These are phyloP conservation scores for Thozetella sp. DNA, from an alignment of 495 filamentous ascomycete species.

Conservation along the genomic window DNA sequence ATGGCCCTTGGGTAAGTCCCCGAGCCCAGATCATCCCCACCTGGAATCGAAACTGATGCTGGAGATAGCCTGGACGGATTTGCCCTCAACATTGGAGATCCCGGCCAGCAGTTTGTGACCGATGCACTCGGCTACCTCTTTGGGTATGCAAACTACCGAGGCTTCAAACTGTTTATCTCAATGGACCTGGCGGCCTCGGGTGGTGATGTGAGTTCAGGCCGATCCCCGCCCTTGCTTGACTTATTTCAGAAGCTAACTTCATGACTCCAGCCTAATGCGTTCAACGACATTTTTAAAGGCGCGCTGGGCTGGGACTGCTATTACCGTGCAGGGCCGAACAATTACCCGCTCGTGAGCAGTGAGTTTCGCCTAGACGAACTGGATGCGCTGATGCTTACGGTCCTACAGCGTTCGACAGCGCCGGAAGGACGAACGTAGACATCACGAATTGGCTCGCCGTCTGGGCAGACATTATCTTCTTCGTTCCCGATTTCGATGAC, in stretches of 20 bases:
- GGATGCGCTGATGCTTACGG: too few species aligned
- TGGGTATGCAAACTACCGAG: conserved; percentile 8
- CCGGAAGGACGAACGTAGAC: not conserved
- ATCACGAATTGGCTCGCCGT: not conserved
- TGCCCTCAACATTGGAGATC: conserved; percentile 13
- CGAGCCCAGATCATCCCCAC: too few species aligned
- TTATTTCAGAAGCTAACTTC: too few species aligned
- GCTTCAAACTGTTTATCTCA: conserved; percentile 23
- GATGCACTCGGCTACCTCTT: conserved; percentile 11
- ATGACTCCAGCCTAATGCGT: not conserved
- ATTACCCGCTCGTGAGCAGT: not conserved
- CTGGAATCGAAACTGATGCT: too few species aligned
- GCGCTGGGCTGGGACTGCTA: not conserved
- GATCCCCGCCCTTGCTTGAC: too few species aligned
- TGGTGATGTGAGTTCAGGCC: not conserved
- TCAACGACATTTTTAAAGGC: not conserved
- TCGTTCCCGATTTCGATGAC: conserved; percentile 11
- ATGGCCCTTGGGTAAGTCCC: conserved; percentile 10
- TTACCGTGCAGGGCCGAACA: not conserved
- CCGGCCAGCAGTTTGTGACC: conserved; percentile 7
- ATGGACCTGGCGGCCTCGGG: conserved; percentile 10
- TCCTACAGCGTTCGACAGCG: not conserved
- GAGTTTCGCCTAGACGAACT: too few species aligned
- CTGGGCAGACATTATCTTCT: conserved; percentile 6
- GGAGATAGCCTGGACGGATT: conserved; percentile 13